Evolutionary conservation across 176 grass and related monocot species (phyloP), one percentile per base, ranked within the genome.

Genomic region (Coix lacrymajobi): DNA sequence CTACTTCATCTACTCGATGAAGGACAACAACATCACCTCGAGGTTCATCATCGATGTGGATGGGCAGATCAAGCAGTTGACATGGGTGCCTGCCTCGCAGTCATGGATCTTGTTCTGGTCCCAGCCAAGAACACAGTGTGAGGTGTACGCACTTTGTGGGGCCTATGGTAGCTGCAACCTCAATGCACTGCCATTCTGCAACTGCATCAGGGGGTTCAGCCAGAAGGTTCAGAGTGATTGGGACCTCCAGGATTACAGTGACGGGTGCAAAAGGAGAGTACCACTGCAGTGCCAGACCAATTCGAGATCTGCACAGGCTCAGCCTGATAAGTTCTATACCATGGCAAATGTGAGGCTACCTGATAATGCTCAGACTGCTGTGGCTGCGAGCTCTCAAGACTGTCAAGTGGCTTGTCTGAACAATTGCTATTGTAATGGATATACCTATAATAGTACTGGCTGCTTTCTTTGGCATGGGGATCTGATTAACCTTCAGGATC

Each of bases 381-480:
- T 52, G 17, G 85, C 34, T 29, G 49, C 34, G 0, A 91, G 78
- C 49, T 71, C 70, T 34, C 40, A 73, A 73, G 90, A 91, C 17
- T 97, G 95, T 34, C 72, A 89, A 39, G 40, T 26, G 5, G 83
- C 80, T 64, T 97, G 94, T 84, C 80, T 94, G 74, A 92, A 34
- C 2, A 92, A 57, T 20, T 97, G 95, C 80, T 75, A 80, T 28
- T 97, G 95, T 49, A 88, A 76, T 28, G 95, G 92, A 32, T 97
- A 94, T 70, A 73, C 92, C 11, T 94, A 86, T 60, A 66, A 89
- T 29, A 70, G 25, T 3, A 87, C 40, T 32, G 76, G 90, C 29
- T 97, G 95, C 74, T 94, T 73, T 69, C 66, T 97, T 37, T 97
- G 88, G 95, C 33, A 90, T 4, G 88, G 84, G 30, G 85, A 90